phyloP scores from a whole-genome alignment of 495 filamentous ascomycete genomes.

The Aspergillus sclerotiicarbonarius region DNA sequence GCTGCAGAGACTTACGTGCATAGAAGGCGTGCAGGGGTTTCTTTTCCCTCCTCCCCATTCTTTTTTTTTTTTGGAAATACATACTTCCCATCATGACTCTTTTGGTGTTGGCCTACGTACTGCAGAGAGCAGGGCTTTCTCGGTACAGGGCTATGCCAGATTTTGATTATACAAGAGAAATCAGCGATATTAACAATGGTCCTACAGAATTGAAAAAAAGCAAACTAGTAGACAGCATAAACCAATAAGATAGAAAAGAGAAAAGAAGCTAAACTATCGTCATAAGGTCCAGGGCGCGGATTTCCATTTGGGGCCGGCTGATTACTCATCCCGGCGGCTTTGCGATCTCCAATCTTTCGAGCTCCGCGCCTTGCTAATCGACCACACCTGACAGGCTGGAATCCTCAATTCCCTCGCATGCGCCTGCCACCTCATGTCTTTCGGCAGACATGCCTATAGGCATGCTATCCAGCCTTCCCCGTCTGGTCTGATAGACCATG shows the following conservation, averaged over 20 bases:
- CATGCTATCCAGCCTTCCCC: slow-evolving; percentile 36
- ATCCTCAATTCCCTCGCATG: slow-evolving; percentile 30
- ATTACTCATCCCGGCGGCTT: slow-evolving; percentile 3
- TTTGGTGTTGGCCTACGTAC: too few species aligned
- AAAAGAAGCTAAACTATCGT: too few species aligned
- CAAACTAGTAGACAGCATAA: too few species aligned
- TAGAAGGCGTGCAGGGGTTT: slow-evolving; percentile 19
- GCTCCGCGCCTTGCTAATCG: slow-evolving; percentile 5
- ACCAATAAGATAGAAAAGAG: too few species aligned
- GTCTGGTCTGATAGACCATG: slow-evolving; percentile 31
- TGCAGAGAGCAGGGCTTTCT: too few species aligned
- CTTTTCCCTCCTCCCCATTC: slow-evolving; percentile 5
- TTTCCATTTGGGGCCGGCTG: neutral
- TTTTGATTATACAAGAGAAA: too few species aligned
- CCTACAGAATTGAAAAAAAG: too few species aligned
- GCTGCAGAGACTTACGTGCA: slow-evolving; percentile 18
- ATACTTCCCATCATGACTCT: neutral
- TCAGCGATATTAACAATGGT: too few species aligned
- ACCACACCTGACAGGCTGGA: slow-evolving; percentile 10
- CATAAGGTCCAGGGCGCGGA: neutral
- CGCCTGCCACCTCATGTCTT: slow-evolving; percentile 36
- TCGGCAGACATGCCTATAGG: slow-evolving; percentile 45
- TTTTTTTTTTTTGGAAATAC: neutral
- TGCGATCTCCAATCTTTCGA: neutral
- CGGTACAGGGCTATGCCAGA: too few species aligned